Percentiles rank a stretch among this genome's conserved stretches.
Evolutionary conservation across 2,329 filamentous ascomycete genomes (phyloP).

Genomic region (Colletotrichum australisinense): DNA sequence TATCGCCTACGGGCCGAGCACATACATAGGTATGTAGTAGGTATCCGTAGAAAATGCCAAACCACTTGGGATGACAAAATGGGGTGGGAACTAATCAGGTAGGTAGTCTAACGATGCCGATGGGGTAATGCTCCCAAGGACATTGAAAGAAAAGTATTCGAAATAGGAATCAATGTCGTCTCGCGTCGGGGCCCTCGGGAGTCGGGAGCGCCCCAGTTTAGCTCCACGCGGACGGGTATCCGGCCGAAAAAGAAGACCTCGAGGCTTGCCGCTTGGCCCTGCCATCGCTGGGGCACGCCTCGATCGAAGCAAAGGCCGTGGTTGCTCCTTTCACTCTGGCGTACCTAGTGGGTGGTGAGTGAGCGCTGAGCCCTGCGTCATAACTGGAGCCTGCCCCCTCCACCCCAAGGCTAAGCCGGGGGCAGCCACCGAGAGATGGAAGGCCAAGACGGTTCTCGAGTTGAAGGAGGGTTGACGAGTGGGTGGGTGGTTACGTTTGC

Average conservation of each 20-base stretch:
- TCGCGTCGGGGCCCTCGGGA: conserved; percentile 23
- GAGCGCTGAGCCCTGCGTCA: conserved; percentile 17
- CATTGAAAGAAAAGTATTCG: background rate
- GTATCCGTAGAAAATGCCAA: background rate
- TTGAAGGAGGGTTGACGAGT: background rate
- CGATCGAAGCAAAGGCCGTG: background rate
- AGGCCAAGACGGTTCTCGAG: conserved; percentile 4
- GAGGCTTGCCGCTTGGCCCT: conserved; percentile 23
- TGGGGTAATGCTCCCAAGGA: too few species aligned
- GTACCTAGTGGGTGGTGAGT: conserved; percentile 18
- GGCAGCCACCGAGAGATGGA: conserved; percentile 8
- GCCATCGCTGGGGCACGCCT: background rate
- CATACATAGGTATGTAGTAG: background rate
- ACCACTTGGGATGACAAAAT: background rate
- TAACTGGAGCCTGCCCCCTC: background rate
- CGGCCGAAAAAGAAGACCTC: conserved; percentile 14
- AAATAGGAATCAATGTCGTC: background rate
- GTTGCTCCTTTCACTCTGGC: background rate
- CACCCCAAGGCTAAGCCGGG: background rate
- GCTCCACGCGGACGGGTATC: conserved; percentile 21
- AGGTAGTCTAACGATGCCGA: background rate
- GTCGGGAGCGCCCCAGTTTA: conserved; percentile 16
- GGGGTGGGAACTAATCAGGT: background rate
- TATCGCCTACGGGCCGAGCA: background rate
- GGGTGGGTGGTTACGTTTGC: conserved; percentile 6